Conservation (phyloP, 805 yeast genomes). For the Candida nemodendra region DNA sequence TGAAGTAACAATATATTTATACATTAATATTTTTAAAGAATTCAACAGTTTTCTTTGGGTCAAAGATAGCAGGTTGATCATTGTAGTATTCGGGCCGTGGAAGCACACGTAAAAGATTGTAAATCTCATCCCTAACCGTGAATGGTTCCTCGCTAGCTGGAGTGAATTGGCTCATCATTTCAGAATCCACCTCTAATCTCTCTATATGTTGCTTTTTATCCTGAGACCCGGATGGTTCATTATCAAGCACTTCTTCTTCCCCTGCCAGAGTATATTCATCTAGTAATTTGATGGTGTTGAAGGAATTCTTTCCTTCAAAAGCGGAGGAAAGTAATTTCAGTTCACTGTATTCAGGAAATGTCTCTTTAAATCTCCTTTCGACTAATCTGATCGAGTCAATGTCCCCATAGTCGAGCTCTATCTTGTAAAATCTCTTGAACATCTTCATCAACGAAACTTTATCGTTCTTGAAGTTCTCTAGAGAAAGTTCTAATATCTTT, state of each 20-base stretch:
- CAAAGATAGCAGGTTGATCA: constrained; percentile 47
- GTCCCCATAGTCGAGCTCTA: constrained; percentile 71
- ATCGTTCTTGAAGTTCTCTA: constrained; percentile 50
- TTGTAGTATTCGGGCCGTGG: constrained; percentile 61
- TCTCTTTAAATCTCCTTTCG: constrained; percentile 61
- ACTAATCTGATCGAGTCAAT: constrained; percentile 63
- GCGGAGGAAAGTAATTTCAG: constrained; percentile 22
- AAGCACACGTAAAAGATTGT: constrained; percentile 51
- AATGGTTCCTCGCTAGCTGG: constrained; percentile 21
- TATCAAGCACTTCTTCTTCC: constrained; percentile 11
- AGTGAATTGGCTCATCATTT: constrained; percentile 22
- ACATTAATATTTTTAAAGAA: constrained; percentile 23
- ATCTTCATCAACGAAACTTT: constrained; percentile 43
- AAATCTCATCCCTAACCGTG: constrained; percentile 41
- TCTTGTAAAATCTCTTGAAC: constrained; percentile 58
- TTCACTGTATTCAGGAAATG: constrained; percentile 59
- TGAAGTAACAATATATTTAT: background rate
- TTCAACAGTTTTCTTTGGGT: constrained; percentile 49
- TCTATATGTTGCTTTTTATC: constrained; percentile 11
- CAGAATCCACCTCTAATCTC: constrained; percentile 15
- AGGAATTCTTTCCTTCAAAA: constrained; percentile 19
- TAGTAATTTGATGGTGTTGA: constrained; percentile 36
- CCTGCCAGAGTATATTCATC: constrained; percentile 27
- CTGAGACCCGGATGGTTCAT: constrained; percentile 7
- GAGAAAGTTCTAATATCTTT: constrained; percentile 76